These are phyloP conservation scores for Lizonia empirigonia DNA, from an alignment of 2,329 filamentous ascomycete species.

Conservation along the genomic window DNA sequence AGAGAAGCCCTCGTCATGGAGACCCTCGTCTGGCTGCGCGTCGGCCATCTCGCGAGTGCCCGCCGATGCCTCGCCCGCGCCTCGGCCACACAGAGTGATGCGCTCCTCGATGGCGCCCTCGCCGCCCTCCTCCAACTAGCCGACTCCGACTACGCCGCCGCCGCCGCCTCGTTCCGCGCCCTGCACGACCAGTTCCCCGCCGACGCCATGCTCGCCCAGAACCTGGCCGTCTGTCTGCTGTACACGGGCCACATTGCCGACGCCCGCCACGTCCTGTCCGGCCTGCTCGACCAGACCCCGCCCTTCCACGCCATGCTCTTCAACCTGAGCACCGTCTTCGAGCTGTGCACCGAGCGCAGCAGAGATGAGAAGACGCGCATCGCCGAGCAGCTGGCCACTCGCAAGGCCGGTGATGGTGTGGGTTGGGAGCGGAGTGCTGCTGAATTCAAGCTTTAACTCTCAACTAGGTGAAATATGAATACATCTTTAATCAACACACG, in stretches of 20 bases:
- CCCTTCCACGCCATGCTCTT: constrained; percentile 80
- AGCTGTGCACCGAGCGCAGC: constrained; percentile 82
- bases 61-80: constrained; percentile 56
- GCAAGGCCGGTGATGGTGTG: constrained; percentile 57
- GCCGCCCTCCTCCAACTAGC: constrained; percentile 77
- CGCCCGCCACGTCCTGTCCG: constrained; percentile 71
- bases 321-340: constrained; percentile 89
- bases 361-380: constrained; percentile 71
- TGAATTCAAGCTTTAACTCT: constrained; percentile 73
- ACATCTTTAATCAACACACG: too few relatives aligned
- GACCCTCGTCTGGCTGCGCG: constrained; percentile 74
- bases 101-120: constrained; percentile 54
- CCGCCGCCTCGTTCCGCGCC: constrained; percentile 65
- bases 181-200: constrained; percentile 55
- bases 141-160: constrained; percentile 71
- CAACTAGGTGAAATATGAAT: too few relatives aligned
- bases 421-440: constrained; percentile 74
- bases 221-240: constrained; percentile 80
- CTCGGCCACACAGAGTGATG: constrained; percentile 30
- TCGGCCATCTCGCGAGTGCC: constrained; percentile 77
- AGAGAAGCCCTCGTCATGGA: constrained; percentile 50
- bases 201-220: constrained; percentile 77
- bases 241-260: constrained; percentile 74
- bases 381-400: constrained; percentile 69
- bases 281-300: constrained; percentile 62